A percentile compares a stretch with the other conserved stretches of the same genome.
Conservation (phyloP, 1,284 basidiomycete species). For the Meira nashicola region DNA sequence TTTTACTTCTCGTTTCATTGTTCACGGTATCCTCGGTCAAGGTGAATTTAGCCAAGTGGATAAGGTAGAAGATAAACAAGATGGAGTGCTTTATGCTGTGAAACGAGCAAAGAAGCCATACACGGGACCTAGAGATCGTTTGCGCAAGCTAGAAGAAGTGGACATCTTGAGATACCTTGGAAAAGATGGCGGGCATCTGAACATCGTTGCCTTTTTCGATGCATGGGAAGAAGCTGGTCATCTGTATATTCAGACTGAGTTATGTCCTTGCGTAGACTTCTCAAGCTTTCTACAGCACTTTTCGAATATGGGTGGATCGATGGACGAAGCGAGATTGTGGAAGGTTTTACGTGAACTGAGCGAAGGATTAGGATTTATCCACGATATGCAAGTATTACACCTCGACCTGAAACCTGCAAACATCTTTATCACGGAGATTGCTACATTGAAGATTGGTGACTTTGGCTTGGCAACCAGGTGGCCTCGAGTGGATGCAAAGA, state of each 20-base stretch:
- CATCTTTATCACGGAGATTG: slow-evolving; percentile 82
- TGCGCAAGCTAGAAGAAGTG: slow-evolving; percentile 87
- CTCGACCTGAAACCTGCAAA: slow-evolving; percentile 98
- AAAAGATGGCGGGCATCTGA: slow-evolving; percentile 22
- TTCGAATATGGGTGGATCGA: slow-evolving; percentile 70
- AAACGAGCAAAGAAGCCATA: slow-evolving; percentile 87
- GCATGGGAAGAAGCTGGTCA: slow-evolving; percentile 94
- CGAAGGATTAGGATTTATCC: slow-evolving; percentile 75
- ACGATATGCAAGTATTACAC: slow-evolving; percentile 82
- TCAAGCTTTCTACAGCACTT: slow-evolving; percentile 89
- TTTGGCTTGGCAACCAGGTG: slow-evolving; percentile 65
- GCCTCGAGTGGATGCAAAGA: slow-evolving; percentile 38
- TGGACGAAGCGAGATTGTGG: slow-evolving; percentile 94
- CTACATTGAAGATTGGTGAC: slow-evolving; percentile 93
- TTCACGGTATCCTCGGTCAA: slow-evolving; percentile 76
- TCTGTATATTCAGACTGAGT: slow-evolving; percentile 87
- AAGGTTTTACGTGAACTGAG: slow-evolving; percentile 89
- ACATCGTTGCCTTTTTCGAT: slow-evolving; percentile 79
- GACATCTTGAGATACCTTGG: slow-evolving; percentile 77
- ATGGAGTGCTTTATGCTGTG: slow-evolving; percentile 70
- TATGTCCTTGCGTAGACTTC: slow-evolving; percentile 88
- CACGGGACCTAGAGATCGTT: slow-evolving; percentile 78
- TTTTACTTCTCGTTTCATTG: slow-evolving; percentile 61
- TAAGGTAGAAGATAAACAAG: slow-evolving; percentile 73
- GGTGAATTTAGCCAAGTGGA: slow-evolving; percentile 93